Evolutionary conservation across 2,329 filamentous ascomycete species (phyloP).

Genomic region (Trichoderma guizhouense): DNA sequence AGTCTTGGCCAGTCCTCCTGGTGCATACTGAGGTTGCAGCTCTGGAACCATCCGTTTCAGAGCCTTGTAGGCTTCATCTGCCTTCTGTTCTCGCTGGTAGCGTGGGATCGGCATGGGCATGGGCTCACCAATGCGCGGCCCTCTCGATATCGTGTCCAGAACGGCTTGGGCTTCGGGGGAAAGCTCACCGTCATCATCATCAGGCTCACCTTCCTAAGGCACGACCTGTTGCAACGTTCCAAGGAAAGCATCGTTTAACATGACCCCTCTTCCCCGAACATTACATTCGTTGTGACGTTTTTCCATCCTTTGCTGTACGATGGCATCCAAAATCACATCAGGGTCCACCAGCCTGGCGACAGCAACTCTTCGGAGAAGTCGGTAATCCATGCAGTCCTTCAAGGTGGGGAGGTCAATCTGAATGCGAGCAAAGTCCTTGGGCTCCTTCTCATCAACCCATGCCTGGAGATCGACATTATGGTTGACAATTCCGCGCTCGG

Average conservation of each 20-base stretch:
- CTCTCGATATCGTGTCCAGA: not conserved
- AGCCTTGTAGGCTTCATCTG: not conserved
- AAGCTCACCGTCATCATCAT: not conserved
- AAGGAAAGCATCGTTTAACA: slow-evolving; percentile 1
- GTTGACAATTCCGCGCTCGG: not conserved
- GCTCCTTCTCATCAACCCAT: not conserved
- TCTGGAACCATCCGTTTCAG: not conserved
- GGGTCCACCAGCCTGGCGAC: not conserved
- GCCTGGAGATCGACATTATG: not conserved
- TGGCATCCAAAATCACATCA: not conserved
- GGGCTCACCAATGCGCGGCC: not conserved
- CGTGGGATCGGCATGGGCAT: not conserved
- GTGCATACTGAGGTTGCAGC: not conserved
- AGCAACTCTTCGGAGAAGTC: not conserved
- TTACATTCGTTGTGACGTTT: not conserved
- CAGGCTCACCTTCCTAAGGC: not conserved
- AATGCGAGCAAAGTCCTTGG: not conserved
- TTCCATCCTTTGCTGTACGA: not conserved
- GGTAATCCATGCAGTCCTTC: not conserved
- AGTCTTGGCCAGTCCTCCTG: not conserved
- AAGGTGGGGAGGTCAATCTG: not conserved
- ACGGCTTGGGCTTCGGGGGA: not conserved
- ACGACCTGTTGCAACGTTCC: not conserved
- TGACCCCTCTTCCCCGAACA: not conserved
- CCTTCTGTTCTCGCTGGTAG: not conserved